Conservation (phyloP, 2,329 filamentous ascomycete species). For the Claviceps sp. region DNA sequence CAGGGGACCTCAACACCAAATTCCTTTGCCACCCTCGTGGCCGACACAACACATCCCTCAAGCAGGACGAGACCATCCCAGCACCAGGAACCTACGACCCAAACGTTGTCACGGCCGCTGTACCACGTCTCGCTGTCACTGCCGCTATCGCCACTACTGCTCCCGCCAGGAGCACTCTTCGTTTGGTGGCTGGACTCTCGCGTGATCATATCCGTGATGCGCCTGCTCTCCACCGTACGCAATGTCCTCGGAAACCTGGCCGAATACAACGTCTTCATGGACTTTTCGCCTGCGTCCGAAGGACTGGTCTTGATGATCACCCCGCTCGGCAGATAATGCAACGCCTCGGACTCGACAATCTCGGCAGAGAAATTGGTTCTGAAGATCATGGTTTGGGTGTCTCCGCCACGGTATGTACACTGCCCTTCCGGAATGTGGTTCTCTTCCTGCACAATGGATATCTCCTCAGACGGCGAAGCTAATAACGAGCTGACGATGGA, state of each 20-base stretch:
- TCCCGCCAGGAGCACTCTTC: neutral
- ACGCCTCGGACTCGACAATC: conserved; percentile 31
- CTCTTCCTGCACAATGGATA: conserved; percentile 4
- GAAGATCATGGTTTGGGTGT: conserved; percentile 22
- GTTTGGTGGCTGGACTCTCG: neutral
- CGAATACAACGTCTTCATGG: conserved; percentile 27
- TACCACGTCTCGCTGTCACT: conserved; percentile 24
- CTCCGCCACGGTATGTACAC: conserved; percentile 17
- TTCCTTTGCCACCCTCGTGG: conserved; percentile 39
- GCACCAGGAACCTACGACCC: conserved; percentile 46
- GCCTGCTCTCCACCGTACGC: conserved; percentile 33
- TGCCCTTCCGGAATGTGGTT: conserved; percentile 1
- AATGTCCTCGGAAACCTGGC: conserved; percentile 39
- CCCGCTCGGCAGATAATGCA: conserved; percentile 37
- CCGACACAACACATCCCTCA: conserved; percentile 46
- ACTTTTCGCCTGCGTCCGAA: conserved; percentile 21
- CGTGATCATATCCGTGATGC: conserved; percentile 29
- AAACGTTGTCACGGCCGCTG: conserved; percentile 41
- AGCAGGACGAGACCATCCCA: conserved; percentile 52
- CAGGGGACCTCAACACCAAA: conserved; percentile 28
- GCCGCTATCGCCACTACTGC: neutral
- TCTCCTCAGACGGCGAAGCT: conserved; percentile 5
- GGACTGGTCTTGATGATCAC: conserved; percentile 40
- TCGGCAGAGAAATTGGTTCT: conserved; percentile 19
- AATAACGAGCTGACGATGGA: conserved; percentile 34